phyloP scores from a whole-genome alignment of 169 alveolate species.

The Plasmodium coatneyi region DNA sequence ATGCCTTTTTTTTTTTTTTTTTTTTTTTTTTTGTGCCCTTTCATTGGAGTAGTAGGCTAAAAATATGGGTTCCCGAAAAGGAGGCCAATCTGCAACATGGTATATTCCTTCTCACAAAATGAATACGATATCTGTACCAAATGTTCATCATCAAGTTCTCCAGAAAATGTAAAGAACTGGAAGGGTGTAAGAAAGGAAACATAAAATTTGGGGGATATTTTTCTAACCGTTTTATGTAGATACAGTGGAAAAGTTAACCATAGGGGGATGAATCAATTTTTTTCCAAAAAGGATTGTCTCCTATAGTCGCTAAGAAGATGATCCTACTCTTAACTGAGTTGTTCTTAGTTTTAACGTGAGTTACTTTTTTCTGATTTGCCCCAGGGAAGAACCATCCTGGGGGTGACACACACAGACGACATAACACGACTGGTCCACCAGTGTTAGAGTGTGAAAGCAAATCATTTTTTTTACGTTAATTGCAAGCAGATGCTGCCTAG shows the following conservation, averaged over 20 bases:
- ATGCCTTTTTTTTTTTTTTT: background rate
- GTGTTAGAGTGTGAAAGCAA: background rate
- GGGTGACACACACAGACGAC: background rate
- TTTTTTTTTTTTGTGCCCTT: background rate
- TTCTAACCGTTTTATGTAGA: background rate
- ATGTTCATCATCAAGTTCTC: background rate
- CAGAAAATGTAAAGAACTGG: background rate
- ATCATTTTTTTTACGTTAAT: background rate
- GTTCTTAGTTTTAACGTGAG: background rate
- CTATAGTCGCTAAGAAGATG: background rate
- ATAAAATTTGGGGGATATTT: background rate
- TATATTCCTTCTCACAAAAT: background rate
- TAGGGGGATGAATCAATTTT: background rate
- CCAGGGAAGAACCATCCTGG: background rate
- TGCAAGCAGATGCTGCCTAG: background rate
- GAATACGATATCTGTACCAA: background rate
- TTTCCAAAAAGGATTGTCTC: background rate
- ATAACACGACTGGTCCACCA: background rate
- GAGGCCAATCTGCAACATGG: background rate
- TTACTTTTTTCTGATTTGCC: background rate
- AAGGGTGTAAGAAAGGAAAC: background rate
- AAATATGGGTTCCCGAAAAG: background rate
- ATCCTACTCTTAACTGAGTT: background rate
- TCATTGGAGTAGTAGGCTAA: background rate
- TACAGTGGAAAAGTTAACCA: background rate